Base-by-base conservation (phyloP, 768 basidiomycete genomes). In the Xerocomus potaroensis region DNA sequence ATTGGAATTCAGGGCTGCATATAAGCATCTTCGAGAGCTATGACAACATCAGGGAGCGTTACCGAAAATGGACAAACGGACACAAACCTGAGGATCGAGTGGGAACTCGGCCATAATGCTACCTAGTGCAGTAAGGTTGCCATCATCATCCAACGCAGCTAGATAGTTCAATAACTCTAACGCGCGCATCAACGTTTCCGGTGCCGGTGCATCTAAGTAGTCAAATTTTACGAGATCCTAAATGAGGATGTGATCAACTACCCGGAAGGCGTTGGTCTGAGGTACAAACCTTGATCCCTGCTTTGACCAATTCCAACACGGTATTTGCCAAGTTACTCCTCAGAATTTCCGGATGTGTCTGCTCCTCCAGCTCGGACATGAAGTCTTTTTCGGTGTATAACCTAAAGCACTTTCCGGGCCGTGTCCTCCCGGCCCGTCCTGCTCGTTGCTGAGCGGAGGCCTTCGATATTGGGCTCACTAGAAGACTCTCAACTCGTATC, bases 351-450 rank as follows among this genome's bases (percentile, higher is more conserved):
- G 96, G 96, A 61, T 93, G 83, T 1, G 95, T 99, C 69, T 98
- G 95, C 62, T 97, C 94, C 67, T 97, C 91, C 36, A 99, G 73
- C 69, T 97, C 92, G 49, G 75, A 79, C 78, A 96, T 93, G 58
- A 95, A 99, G 67, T 98, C 93, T 65, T 91, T 89, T 67, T 99
- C 92, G 0, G 95, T 97, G 64, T 97, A 99, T 54, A 99, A 63
- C 54, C 95, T 75, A 73, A 97, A 99, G 65, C 95, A 97, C 66
- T 98, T 98, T 27, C 95, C 96, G 0, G 96, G 95, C 45, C 92
- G 72, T 18, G 96, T 99, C 48, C 96, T 81, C 30, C 95, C 96
- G 0, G 95, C 95, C 64, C 95, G 91, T 36, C 96, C 95, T 1
- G 96, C 92, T 27, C 96, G 72, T 67, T 99, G 95, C 67, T 95